Evolutionary conservation across 2,329 filamentous ascomycete genomes (phyloP).

Genomic region (Teratosphaeria zuluensis): DNA sequence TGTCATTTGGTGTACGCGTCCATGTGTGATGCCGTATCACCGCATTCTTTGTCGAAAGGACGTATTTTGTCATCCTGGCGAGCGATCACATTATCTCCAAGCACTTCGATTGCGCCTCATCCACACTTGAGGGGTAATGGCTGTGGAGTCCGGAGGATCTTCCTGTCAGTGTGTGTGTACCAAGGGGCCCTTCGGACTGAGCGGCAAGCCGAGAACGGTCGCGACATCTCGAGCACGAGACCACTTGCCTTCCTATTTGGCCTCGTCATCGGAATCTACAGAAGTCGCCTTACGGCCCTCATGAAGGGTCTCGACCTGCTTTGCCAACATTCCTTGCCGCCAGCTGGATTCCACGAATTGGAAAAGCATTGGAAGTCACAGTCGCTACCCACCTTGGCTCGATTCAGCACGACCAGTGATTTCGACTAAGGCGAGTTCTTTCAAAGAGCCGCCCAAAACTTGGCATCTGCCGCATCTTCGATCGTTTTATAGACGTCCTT

Average conservation of each 20-base stretch:
- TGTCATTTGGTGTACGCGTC: background rate
- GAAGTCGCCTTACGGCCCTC: background rate
- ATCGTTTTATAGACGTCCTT: background rate
- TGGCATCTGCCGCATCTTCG: background rate
- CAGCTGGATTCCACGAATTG: background rate
- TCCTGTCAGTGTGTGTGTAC: background rate
- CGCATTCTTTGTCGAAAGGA: background rate
- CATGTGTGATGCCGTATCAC: background rate
- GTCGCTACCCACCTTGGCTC: background rate
- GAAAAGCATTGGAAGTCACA: background rate
- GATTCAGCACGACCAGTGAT: background rate
- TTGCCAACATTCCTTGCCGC: background rate
- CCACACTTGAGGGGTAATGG: background rate
- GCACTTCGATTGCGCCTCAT: too few relatives aligned
- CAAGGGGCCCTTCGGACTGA: background rate
- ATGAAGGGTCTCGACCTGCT: background rate
- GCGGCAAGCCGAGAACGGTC: background rate
- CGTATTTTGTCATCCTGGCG: background rate
- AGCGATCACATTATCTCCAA: too few relatives aligned
- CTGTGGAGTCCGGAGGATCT: background rate
- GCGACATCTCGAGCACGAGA: background rate
- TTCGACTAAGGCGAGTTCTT: too few relatives aligned
- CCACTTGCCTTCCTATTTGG: background rate
- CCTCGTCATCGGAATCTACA: background rate
- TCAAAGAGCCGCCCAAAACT: too few relatives aligned